Conservation (phyloP, 805 yeast genomes). For the Saturnispora kantuleensis region DNA sequence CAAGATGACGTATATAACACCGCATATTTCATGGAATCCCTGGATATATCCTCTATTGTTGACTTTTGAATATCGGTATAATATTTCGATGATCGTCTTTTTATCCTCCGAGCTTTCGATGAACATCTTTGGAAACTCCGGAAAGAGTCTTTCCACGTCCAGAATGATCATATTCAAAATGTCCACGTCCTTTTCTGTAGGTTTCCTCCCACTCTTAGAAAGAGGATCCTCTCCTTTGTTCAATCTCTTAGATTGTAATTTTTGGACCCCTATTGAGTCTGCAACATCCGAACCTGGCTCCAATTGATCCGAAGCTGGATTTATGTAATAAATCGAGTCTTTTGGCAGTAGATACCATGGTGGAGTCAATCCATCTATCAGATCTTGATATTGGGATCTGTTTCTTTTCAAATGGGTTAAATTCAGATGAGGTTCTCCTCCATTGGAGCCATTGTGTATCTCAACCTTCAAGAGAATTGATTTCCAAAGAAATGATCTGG, state of each 20-base stretch:
- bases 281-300: slow-evolving; percentile 16
- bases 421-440: slow-evolving; percentile 12
- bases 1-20: slow-evolving; percentile 35
- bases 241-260: slow-evolving; percentile 3
- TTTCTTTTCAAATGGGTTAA: slow-evolving; percentile 15
- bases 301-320: slow-evolving; percentile 11
- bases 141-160: slow-evolving; percentile 45
- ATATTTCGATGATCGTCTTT: slow-evolving; percentile 30
- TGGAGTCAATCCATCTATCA: slow-evolving; percentile 20
- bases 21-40: slow-evolving; percentile 46
- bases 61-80: slow-evolving; percentile 42
- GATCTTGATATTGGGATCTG: slow-evolving; percentile 13
- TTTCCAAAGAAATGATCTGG: slow-evolving; percentile 18
- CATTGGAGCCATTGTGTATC: slow-evolving; percentile 4
- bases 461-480: slow-evolving; percentile 11
- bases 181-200: slow-evolving; percentile 25
- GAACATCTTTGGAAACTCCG: slow-evolving; percentile 28
- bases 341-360: slow-evolving; percentile 27
- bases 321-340: slow-evolving; percentile 17
- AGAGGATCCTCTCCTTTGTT: slow-evolving; percentile 9
- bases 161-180: slow-evolving; percentile 34
- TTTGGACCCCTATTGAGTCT: slow-evolving; percentile 12
- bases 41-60: slow-evolving; percentile 34
- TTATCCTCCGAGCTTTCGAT: slow-evolving; percentile 21
- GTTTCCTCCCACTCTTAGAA: neutral